Base-by-base conservation (phyloP, 1,284 basidiomycete species). In the Leccinum subatratum region DNA sequence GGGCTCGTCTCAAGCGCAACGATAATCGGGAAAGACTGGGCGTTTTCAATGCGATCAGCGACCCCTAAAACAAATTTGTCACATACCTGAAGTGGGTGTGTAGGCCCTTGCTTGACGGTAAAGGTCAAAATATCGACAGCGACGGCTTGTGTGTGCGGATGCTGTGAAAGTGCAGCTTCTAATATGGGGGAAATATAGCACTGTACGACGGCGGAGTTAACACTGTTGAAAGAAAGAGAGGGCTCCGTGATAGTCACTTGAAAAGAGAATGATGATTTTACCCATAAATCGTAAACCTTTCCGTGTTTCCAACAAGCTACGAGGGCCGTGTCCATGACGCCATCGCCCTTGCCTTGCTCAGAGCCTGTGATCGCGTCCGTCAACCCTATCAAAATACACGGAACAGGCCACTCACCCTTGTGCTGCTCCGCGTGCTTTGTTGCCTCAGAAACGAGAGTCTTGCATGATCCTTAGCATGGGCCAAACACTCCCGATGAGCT, bases 271-370 rank as follows among this genome's bases (percentile, higher is more conserved):
- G 18, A 14, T 4, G 6, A 20, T 22, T 62, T 74, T 77, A 96
- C 95, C 91, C 94, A 20, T n/a, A 96, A 97, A 73, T 99, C 96
- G 95, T 94, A 76, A 98, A 95, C 0, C 90, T 92, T 71, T 94
- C 92, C 0, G 94, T 94, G 72, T 96, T 96, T 2, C 97, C 97
- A 8, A 98, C 92, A 3, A 99, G 82, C 72, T 98, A n/a, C n/a
- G n/a, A n/a, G 93, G 2, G 91, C 89, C 87, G 98, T 94, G 72
- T 95, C 90, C 51, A 94, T 87, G 30, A 74, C 78, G 1, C 79
- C 66, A 69, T 87, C 86, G 58, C 74, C 68, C 71, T 85, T 85
- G 11, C 74, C 74, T 67, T 84, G 82, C 5, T 73, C 72, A 32
- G 68, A 39, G 70, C 71, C 70, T 83, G 77, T 28, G 25, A 32